These are phyloP conservation scores for Hysterium pulicare DNA, from an alignment of 2,329 filamentous ascomycete genomes.

Conservation along the genomic window DNA sequence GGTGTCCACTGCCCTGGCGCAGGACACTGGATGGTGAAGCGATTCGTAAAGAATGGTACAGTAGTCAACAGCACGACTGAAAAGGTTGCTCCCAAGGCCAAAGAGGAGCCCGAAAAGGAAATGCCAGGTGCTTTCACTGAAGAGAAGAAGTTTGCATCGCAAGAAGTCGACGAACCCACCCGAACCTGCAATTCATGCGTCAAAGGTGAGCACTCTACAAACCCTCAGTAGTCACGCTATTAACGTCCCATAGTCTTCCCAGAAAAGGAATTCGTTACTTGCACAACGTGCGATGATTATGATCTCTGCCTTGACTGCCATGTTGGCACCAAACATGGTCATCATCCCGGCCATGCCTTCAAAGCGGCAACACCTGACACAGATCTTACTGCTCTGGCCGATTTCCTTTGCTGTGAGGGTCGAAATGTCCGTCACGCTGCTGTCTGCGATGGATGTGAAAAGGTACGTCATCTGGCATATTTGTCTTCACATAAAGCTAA, in stretches of 20 bases:
- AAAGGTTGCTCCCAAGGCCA: conserved; percentile 65
- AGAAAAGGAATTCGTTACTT: conserved; percentile 81
- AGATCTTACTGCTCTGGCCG: conserved; percentile 55
- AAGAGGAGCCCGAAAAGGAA: conserved; percentile 35
- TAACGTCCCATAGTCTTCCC: conserved; percentile 55
- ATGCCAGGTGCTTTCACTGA: conserved; percentile 46
- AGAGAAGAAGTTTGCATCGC: conserved; percentile 39
- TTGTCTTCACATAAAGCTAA: conserved; percentile 17
- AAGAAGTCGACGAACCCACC: conserved; percentile 40
- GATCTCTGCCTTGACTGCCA: conserved; percentile 89
- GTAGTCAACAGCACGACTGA: conserved; percentile 85
- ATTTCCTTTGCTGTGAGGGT: conserved; percentile 70
- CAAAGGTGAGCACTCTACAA: conserved; percentile 44
- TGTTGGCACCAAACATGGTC: conserved; percentile 71
- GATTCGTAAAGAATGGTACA: conserved; percentile 71
- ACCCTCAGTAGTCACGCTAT: not conserved
- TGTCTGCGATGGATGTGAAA: conserved; percentile 91
- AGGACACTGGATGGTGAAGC: conserved; percentile 93
- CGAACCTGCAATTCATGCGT: conserved; percentile 74
- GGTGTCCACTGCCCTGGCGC: conserved; percentile 75
- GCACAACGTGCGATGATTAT: conserved; percentile 79
- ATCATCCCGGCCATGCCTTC: conserved; percentile 86
- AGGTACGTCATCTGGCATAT: conserved; percentile 39
- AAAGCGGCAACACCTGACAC: conserved; percentile 63
- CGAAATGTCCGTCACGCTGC: conserved; percentile 81